Base-by-base conservation (phyloP, 116 monocot species). In the Iris pallida region DNA sequence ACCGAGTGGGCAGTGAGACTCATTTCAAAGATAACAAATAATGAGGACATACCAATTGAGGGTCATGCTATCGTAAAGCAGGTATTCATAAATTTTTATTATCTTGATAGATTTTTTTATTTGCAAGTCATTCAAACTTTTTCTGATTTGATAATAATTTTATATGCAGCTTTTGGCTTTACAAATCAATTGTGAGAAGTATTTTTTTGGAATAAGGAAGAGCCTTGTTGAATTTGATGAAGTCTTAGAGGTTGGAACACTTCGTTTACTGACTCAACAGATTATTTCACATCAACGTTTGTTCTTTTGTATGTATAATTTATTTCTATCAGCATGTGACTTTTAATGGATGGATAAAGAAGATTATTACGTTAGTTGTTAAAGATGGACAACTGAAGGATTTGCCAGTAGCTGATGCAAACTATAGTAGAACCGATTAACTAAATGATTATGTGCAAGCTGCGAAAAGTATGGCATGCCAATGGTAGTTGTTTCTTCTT, bases 181-280 rank as follows among this genome's bases (percentile, higher is more conserved):
- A 56, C 98, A 98, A 80, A 80, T 90, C 68, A 98, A 93, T 88
- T 93, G 87, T 5, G 98, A 98, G 68, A 98, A 93, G 48, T 93
- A 88, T 74, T 98, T 75, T 69, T 98, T 98, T 73, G 80, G 84
- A 11, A 98, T 98, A 42, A 90, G 93, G 72, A 98, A 93, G 72
- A 98, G 90, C 73, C 87, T 98, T 74, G 98, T 98, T 68, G 98
- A 98, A 73, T 98, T 98, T 75, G 98, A 98, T 81, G 93, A 98
- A 84, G 90, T 98, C 46, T 76, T 98, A 53, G 98, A 98, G 98
- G 98, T 89, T 47, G 2, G 64, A 15, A 40, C 45, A 12, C 14
- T 64, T 15, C 45, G 14, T 55, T 54, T 55, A 18, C 17, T 11
- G 45, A 14, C 9, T 61, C 43, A 61, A 30, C 30, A 30, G 30